Evolutionary conservation across 768 basidiomycete species (phyloP).

Genomic region (Dentipellis fragilis): DNA sequence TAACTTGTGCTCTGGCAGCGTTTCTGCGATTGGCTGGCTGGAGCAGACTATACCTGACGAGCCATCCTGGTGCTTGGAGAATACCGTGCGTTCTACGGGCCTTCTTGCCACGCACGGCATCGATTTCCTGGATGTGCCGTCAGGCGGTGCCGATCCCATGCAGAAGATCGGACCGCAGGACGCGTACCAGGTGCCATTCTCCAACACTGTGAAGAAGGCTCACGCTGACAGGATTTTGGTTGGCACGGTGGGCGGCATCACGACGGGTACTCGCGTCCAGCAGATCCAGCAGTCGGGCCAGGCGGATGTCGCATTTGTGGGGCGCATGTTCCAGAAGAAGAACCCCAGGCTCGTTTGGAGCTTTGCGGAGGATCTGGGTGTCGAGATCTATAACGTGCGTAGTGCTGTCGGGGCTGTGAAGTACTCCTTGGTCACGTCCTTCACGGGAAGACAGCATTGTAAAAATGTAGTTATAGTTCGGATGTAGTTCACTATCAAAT

Average conservation of each 20-base stretch:
- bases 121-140: slow-evolving; percentile 66
- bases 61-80: too few species aligned
- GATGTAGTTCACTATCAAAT: too few species aligned
- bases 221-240: too few species aligned
- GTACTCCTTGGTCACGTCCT: too few species aligned
- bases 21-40: slow-evolving; percentile 71
- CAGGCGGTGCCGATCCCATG: slow-evolving; percentile 44
- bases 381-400: slow-evolving; percentile 32
- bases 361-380: slow-evolving; percentile 48
- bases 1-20: slow-evolving; percentile 23
- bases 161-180: slow-evolving; percentile 42
- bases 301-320: slow-evolving; percentile 41
- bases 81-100: slow-evolving; percentile 50
- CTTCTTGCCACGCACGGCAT: slow-evolving; percentile 58
- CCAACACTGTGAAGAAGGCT: too few species aligned
- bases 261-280: slow-evolving; percentile 44
- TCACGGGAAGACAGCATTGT: too few species aligned
- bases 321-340: slow-evolving; percentile 43
- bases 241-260: too few species aligned
- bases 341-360: slow-evolving; percentile 40
- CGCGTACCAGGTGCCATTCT: too few species aligned
- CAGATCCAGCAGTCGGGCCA: slow-evolving; percentile 43
- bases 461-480: too few species aligned
- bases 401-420: too few species aligned
- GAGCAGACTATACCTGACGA: slow-evolving; percentile 46